phyloP scores from a whole-genome alignment of 2,329 filamentous ascomycete genomes.

The Penicillium sp. region DNA sequence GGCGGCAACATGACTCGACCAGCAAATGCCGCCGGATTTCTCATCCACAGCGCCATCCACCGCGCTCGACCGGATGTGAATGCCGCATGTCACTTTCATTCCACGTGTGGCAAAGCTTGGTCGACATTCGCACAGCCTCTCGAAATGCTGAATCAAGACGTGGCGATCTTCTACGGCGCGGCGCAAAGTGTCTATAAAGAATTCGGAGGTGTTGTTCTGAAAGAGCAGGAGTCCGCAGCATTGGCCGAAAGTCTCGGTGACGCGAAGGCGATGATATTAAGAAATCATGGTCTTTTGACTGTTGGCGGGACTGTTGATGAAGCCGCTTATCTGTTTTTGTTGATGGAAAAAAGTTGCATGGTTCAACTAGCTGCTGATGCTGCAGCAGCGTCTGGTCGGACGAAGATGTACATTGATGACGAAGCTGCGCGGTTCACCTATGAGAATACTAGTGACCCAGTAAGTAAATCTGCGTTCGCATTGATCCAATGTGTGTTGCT shows the following conservation, averaged over 20 bases:
- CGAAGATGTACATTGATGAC: no score
- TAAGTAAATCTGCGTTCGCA: no score
- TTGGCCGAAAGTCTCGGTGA: constrained; percentile 66
- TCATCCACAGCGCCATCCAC: constrained; percentile 49
- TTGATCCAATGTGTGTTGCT: no score
- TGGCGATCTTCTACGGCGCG: constrained; percentile 60
- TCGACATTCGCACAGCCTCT: constrained; percentile 45
- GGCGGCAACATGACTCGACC: constrained; percentile 34
- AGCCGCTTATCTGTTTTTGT: constrained; percentile 68
- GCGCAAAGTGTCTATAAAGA: constrained; percentile 27
- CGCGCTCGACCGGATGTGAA: constrained; percentile 59
- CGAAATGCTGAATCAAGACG: constrained; percentile 50
- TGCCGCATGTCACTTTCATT: constrained; percentile 49
- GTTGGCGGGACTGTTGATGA: constrained; percentile 74
- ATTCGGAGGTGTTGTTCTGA: constrained; percentile 50
- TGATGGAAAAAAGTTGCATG: constrained; percentile 69
- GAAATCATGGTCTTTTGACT: constrained; percentile 73
- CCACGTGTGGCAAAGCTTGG: constrained; percentile 48
- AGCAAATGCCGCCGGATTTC: constrained; percentile 50
- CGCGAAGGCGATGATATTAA: constrained; percentile 64
- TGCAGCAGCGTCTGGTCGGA: no score
- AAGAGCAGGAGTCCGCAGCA: constrained; percentile 63
- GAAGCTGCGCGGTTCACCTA: no score
- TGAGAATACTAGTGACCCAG: no score
- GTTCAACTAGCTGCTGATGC: constrained; percentile 50